phyloP scores from a whole-genome alignment of 2,329 filamentous ascomycete species.

The Fonsecaea nubica region DNA sequence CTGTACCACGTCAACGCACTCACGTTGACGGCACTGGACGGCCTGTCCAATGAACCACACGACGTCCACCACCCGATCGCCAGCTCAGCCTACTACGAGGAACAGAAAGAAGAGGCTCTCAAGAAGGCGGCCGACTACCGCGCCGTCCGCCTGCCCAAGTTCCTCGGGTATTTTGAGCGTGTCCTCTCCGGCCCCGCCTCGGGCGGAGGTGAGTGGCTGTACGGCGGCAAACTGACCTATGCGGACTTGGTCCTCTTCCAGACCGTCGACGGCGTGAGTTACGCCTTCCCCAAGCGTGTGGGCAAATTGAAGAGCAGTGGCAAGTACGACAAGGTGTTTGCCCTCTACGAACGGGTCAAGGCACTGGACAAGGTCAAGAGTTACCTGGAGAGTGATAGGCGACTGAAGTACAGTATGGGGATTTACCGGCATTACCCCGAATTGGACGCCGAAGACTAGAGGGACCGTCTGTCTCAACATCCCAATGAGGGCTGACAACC shows the following conservation, averaged over 20 bases:
- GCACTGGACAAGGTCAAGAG: slow-evolving; percentile 68
- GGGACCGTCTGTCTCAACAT: neutral
- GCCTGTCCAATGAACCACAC: slow-evolving; percentile 72
- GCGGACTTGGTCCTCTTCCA: slow-evolving; percentile 78
- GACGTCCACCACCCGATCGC: slow-evolving; percentile 77
- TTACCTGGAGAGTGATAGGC: slow-evolving; percentile 71
- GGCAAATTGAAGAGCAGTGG: slow-evolving; percentile 60
- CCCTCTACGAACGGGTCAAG: slow-evolving; percentile 68
- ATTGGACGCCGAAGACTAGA: slow-evolving; percentile 60
- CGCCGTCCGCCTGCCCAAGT: slow-evolving; percentile 71
- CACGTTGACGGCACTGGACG: slow-evolving; percentile 72
- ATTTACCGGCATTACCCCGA: slow-evolving; percentile 77
- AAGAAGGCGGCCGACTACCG: slow-evolving; percentile 65
- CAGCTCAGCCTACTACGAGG: slow-evolving; percentile 69
- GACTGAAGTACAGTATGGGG: slow-evolving; percentile 67
- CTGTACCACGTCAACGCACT: slow-evolving; percentile 68
- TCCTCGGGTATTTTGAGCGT: slow-evolving; percentile 72
- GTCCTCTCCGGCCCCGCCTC: slow-evolving; percentile 65
- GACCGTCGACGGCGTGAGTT: slow-evolving; percentile 64
- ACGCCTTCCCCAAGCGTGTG: slow-evolving; percentile 74
- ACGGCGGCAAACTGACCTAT: slow-evolving; percentile 69
- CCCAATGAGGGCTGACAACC: neutral
- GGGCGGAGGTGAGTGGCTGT: slow-evolving; percentile 68
- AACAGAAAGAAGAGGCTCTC: slow-evolving; percentile 73
- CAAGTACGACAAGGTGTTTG: slow-evolving; percentile 68